A percentile compares a stretch with the other conserved stretches of the same genome.
phyloP scores from a whole-genome alignment of 2,329 filamentous ascomycete genomes.

The Dothistroma pini region DNA sequence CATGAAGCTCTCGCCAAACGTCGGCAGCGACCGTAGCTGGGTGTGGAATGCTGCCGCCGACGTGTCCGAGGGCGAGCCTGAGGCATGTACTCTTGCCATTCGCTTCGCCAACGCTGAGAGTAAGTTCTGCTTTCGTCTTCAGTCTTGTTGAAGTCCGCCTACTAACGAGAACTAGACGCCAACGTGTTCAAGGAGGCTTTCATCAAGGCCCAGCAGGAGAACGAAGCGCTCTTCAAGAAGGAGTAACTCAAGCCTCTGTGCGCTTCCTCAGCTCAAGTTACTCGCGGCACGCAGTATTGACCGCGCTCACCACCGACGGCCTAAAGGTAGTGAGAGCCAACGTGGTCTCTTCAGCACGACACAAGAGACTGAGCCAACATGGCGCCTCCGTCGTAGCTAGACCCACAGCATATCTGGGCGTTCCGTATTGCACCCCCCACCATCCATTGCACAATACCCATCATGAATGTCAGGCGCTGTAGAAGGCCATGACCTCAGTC shows the following conservation, averaged over 20 bases:
- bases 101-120: conserved; percentile 97
- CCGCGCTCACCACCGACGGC: conserved; percentile 6
- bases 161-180: conserved; percentile 60
- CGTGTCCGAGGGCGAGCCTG: conserved; percentile 95
- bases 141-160: background rate
- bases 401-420: conserved; percentile 26
- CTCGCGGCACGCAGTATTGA: background rate
- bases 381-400: conserved; percentile 4
- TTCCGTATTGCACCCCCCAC: conserved; percentile 24
- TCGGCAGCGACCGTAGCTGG: conserved; percentile 97
- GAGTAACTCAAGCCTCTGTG: conserved; percentile 11
- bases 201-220: conserved; percentile 94
- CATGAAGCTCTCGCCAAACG: conserved; percentile 98
- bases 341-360: background rate
- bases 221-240: conserved; percentile 72
- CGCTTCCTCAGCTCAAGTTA: background rate
- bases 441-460: conserved; percentile 24
- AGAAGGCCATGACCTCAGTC: conserved; percentile 12
- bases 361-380: background rate
- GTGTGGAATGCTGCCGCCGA: conserved; percentile 98
- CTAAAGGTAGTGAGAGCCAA: background rate
- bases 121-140: conserved; percentile 50
- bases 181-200: conserved; percentile 97
- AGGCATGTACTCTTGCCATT: conserved; percentile 93
- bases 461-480: conserved; percentile 6